These are phyloP conservation scores for Ustilago xerochloae DNA, from an alignment of 1,284 basidiomycete genomes.

Conservation along the genomic window DNA sequence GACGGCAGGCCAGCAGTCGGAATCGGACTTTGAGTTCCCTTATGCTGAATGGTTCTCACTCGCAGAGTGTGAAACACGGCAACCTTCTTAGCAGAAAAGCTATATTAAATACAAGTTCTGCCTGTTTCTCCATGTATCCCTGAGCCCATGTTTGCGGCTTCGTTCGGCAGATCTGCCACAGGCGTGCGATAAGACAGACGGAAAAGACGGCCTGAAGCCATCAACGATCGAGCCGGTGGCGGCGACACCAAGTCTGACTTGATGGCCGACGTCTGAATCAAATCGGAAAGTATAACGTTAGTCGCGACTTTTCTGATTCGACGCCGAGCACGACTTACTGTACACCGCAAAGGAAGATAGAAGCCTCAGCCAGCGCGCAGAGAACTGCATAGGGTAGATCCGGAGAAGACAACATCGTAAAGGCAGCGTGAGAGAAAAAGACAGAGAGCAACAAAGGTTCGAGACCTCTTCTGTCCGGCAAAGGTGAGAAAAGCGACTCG, in stretches of 20 bases:
- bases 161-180: neutral
- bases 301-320: neutral
- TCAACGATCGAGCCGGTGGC: neutral
- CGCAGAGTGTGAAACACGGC: too few relatives aligned
- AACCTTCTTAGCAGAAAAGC: neutral
- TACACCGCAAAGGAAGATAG: neutral
- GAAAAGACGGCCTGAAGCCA: neutral
- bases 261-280: neutral
- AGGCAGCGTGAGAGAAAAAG: neutral
- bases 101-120: too few relatives aligned
- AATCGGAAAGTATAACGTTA: neutral
- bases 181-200: too few relatives aligned
- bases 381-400: neutral
- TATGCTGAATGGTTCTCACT: too few relatives aligned
- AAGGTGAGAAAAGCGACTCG: conserved; percentile 8
- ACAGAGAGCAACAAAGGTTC: neutral
- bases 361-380: too few relatives aligned
- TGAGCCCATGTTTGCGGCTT: neutral
- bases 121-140: neutral
- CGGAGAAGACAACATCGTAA: too few relatives aligned
- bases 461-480: conserved; percentile 5
- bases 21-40: too few relatives aligned
- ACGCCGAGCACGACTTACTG: conserved; percentile 1
- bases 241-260: neutral
- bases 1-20: too few relatives aligned